Evolutionary conservation across 2,329 filamentous ascomycete species (phyloP), one percentile per base, ranked within the genome.

Genomic region (Claviceps sp.): DNA sequence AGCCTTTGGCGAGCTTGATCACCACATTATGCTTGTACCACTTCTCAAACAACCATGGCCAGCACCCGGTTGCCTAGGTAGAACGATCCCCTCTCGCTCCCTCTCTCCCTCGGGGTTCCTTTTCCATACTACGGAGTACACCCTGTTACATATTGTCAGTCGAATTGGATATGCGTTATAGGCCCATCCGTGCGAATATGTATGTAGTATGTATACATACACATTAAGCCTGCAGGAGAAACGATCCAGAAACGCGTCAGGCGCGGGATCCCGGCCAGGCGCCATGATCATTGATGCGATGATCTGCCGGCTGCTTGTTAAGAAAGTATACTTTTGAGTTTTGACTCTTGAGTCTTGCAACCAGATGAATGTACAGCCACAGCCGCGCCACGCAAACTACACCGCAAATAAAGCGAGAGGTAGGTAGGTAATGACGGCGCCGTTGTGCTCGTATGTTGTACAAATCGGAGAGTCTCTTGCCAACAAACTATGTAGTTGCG

Each of bases 401-500:
- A 29, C 26, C 8, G 26, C 26, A 29, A 29, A 29, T 34, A 4
- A 16, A 45, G 23, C 16, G 22, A 26, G 43, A 58, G 22, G 22
- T 22, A 22, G 22, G 22, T 3, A 22, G 3, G 73, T 51, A 26
- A 66, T 51, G 66, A 83, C 80, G 8, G 72, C 78, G 62, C 78
- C 77, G 56, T 68, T 75, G 50, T 71, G 71, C 17, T 66, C 9
- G 59, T 55, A 0, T 20, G 20, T 20, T 20, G 20, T 20, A 20
- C 20, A 20, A 20, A 20, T 80, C 79, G 11, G 72, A 72, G 13
- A 83, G 65, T 47, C 72, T 82, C 76, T 83, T 84, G 61, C 80
- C 80, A 45, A 79, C 73, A 4, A 84, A 70, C 71, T 82, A n/a
- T n/a, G n/a, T n/a, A 81, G 66, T 73, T 75, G 57, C 68, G 69